phyloP scores from a whole-genome alignment of 371 early-diverging fungal genomes.

The Actinomortierella ambigua region DNA sequence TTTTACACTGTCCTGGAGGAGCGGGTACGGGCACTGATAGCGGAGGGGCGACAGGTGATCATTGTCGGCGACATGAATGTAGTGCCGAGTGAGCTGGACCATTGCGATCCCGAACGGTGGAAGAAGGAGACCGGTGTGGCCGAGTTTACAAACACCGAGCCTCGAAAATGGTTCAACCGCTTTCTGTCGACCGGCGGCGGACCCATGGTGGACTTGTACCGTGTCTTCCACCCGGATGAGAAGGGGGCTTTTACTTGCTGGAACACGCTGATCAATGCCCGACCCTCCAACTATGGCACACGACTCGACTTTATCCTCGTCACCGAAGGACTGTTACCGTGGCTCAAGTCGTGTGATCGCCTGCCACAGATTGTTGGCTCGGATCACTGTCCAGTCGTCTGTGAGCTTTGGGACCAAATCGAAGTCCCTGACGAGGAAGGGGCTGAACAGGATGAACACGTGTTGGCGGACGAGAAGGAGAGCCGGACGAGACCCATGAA shows the following conservation, averaged over 20 bases:
- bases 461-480: not conserved
- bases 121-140: slow-evolving; percentile 57
- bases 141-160: slow-evolving; percentile 67
- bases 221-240: slow-evolving; percentile 56
- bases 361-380: slow-evolving; percentile 73
- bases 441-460: slow-evolving; percentile 8
- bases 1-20: slow-evolving; percentile 62
- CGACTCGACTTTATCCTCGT: slow-evolving; percentile 87
- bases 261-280: slow-evolving; percentile 78
- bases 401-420: slow-evolving; percentile 54
- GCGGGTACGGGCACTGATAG: slow-evolving; percentile 54
- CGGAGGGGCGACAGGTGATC: slow-evolving; percentile 70
- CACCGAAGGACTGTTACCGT: slow-evolving; percentile 57
- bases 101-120: slow-evolving; percentile 75
- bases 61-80: slow-evolving; percentile 86
- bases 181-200: slow-evolving; percentile 60
- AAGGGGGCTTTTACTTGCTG: slow-evolving; percentile 72
- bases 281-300: slow-evolving; percentile 68
- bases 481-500: not conserved
- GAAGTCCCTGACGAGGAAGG: slow-evolving; percentile 29
- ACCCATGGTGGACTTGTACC: slow-evolving; percentile 58
- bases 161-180: slow-evolving; percentile 74
- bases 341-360: slow-evolving; percentile 64
- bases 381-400: slow-evolving; percentile 90
- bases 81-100: slow-evolving; percentile 75